Base-by-base conservation (phyloP, 2,329 filamentous ascomycete genomes). In the Akanthomyces uredinophilus region DNA sequence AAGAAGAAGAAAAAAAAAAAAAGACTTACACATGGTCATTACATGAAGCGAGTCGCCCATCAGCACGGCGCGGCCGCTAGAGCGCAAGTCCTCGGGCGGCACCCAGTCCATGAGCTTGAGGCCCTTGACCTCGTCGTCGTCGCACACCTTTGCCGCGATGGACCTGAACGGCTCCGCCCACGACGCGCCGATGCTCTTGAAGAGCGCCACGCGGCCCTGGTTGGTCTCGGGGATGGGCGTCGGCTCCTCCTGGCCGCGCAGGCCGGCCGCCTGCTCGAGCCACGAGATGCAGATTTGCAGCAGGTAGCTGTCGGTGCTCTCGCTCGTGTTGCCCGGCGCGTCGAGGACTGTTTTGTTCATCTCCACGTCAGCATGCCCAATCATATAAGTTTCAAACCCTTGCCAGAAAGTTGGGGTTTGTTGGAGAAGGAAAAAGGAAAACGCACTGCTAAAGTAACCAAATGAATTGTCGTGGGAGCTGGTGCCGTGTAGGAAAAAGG, bases 21-120 rank as follows among this genome's bases (percentile, higher is more conserved):
- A 20, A 18, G 8, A 6, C 81, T 70, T 76, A 85, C 81, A 85
- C 83, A 85, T 85, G 0, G 80, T 79, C 83, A 86, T 86, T 0
- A 80, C 76, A 68, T 86, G 83, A 3, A 83, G 74, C 0, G 83
- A 79, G 68, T 86, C 83, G 0, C 83, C 83, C 62, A 83, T 74
- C 1, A 86, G 65, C 0, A 80, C 75, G 0, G 76, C 78, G 2
- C 74, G 73, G 0, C 79, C 79, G 7, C 69, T 71, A 0, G 73
- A 71, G 50, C 73, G 76, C 5, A 76, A 61, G 1, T 69, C 71
- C 4, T 65, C 67, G 1, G 73, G 71, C 1, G 79, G 80, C 1
- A 77, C 70, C 72, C 80, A 81, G 68, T 85, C 82, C 35, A 79
- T 75, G 5, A 83, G 69, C 11, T 75, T 73, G 5, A 85, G 75